Percentiles rank a stretch among this genome's conserved stretches.
Conservation (phyloP, 2,329 filamentous ascomycete species). For the Didymella lethalis region DNA sequence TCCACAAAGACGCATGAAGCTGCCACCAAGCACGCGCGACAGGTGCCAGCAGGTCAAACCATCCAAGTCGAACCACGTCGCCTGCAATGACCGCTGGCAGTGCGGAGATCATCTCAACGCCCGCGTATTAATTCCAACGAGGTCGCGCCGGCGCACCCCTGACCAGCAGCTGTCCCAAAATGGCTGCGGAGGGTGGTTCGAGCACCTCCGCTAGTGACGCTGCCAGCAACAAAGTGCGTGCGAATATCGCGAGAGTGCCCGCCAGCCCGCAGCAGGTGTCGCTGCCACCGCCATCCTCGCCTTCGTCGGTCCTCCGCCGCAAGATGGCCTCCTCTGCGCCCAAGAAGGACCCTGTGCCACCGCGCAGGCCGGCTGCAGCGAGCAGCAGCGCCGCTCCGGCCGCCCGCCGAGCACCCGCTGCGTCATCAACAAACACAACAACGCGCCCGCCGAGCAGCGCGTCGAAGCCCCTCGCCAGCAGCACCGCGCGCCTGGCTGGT, state of each 20-base stretch:
- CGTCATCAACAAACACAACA: slow-evolving; percentile 29
- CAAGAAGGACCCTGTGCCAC: slow-evolving; percentile 38
- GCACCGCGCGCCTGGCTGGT: slow-evolving; percentile 38
- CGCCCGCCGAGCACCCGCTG: slow-evolving; percentile 37
- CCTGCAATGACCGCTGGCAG: slow-evolving; percentile 10
- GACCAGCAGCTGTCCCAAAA: slow-evolving; percentile 12
- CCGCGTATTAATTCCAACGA: slow-evolving; percentile 4
- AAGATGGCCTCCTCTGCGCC: slow-evolving; percentile 47
- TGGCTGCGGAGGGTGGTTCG: slow-evolving; percentile 17
- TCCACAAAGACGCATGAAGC: slow-evolving; percentile 5
- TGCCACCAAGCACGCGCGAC: slow-evolving; percentile 1
- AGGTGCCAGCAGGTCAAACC: slow-evolving; percentile 5
- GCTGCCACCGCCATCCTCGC: slow-evolving; percentile 36
- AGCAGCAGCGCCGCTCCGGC: slow-evolving; percentile 25
- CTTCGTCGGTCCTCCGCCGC: slow-evolving; percentile 41
- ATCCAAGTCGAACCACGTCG: neutral
- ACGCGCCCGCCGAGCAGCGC: slow-evolving; percentile 37
- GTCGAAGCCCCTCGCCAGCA: slow-evolving; percentile 31
- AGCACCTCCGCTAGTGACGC: slow-evolving; percentile 18
- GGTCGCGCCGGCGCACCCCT: slow-evolving; percentile 12
- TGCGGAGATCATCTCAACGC: neutral
- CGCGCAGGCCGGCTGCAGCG: slow-evolving; percentile 38
- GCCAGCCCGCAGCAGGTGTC: slow-evolving; percentile 7
- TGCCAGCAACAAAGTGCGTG: slow-evolving; percentile 4
- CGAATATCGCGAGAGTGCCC: slow-evolving; percentile 3